Conservation (phyloP, 169 alveolate species). For the Cystoisospora suis region DNA sequence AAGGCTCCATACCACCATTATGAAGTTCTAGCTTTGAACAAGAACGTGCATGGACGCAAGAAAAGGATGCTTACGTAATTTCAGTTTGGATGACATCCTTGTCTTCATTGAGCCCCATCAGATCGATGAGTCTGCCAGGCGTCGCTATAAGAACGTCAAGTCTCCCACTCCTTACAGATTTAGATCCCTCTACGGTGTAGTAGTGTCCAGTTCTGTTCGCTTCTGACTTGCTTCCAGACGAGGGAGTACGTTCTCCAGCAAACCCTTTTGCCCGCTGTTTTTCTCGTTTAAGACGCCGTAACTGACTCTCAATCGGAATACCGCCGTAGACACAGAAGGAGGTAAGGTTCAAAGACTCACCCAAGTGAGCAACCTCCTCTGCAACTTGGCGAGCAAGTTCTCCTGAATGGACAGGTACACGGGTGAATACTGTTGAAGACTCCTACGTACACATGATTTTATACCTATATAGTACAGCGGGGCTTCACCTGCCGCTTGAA, state of each 20-base stretch:
- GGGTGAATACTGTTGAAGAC: not conserved
- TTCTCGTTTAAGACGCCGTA: slow-evolving; percentile 5
- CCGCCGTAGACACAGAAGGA: slow-evolving; percentile 31
- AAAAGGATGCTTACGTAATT: not conserved
- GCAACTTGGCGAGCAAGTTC: slow-evolving; percentile 53
- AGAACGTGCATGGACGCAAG: no score
- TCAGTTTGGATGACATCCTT: not conserved
- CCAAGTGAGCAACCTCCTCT: slow-evolving; percentile 36
- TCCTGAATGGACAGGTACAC: slow-evolving; percentile 14
- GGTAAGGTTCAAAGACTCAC: slow-evolving; percentile 34
- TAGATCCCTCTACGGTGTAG: not conserved
- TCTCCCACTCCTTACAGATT: not conserved
- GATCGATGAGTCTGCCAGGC: slow-evolving; percentile 43
- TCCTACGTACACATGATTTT: not conserved
- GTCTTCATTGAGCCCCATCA: slow-evolving; percentile 18
- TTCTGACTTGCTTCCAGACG: not conserved
- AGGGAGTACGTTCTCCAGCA: no score
- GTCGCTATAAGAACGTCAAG: slow-evolving; percentile 41
- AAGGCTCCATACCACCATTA: no score
- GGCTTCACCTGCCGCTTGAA: no score
- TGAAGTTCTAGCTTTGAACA: no score
- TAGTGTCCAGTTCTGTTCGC: not conserved
- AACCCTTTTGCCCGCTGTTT: not conserved
- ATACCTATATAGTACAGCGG: no score
- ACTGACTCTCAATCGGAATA: slow-evolving; percentile 10